Base-by-base conservation (phyloP, 2,329 filamentous ascomycete genomes). In the Fusarium udum region DNA sequence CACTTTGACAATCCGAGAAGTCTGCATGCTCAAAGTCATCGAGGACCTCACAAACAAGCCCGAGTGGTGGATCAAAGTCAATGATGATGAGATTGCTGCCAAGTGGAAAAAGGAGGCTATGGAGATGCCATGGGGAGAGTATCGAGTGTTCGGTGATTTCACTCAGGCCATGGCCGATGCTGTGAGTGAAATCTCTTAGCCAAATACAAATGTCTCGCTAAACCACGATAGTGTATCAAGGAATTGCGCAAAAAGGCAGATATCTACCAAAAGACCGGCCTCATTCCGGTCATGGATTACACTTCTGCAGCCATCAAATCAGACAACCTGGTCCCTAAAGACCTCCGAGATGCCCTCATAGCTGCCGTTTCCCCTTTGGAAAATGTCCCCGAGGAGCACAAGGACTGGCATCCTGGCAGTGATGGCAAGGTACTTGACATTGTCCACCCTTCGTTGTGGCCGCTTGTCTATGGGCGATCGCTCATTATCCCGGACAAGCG, bases 291-390 rank as follows among this genome's bases (percentile, higher is more conserved):
- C 28, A 74, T 82, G 49, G 82, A 83, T 61, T 79, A 79, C 28
- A 71, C 64, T 15, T 72, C 76, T 10, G 76, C 73, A 52, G 81
- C 77, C 48, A 72, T 84, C 71, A 83, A 84, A 69, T 82, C 82
- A 0, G 82, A 84, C 53, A 74, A 65, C 6, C 53, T 80, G 37
- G 49, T 82, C 18, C 51, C 75, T 3, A 49, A 75, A 1, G 72
- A 71, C 1, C 73, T 82, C 6, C 61, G 65, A 9, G 22, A 84
- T 2, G 78, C 81, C 3, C 81, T 92, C 7, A 81, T 76, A 34
- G 71, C 76, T 6, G 85, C 83, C 3, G 85, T 88, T 37, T 77
- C 79, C 3, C 77, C 77, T 0, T 81, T 93, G 4, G 86, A 91
- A 66, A 79, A 87, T 24, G 83, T 87, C 2, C 85, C 87, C 0